These are phyloP conservation scores for Zymoseptoria pseudotritici DNA, from an alignment of 2,329 filamentous ascomycete species.

Conservation along the genomic window DNA sequence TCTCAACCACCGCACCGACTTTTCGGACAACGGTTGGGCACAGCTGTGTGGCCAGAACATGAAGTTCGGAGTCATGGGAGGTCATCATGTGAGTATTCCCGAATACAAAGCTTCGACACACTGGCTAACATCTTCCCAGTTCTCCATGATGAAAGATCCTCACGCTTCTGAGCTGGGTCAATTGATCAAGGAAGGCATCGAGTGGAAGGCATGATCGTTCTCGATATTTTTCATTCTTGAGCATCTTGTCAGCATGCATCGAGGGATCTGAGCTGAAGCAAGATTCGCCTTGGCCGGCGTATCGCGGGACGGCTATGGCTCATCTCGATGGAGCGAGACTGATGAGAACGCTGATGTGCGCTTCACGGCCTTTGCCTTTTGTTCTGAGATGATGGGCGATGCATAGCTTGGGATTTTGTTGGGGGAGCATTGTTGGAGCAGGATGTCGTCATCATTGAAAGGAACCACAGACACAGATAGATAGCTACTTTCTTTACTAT, in stretches of 20 bases:
- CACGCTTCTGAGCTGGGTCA: conserved; percentile 31
- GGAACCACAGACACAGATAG: not conserved
- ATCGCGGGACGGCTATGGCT: not conserved
- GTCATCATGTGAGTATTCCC: conserved; percentile 47
- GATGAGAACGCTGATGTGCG: not conserved
- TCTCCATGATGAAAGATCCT: conserved; percentile 67
- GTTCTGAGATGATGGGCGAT: not conserved
- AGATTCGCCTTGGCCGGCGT: conserved; percentile 7
- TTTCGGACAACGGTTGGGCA: conserved; percentile 62
- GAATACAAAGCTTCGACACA: not conserved
- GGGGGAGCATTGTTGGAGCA: not conserved
- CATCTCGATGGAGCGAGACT: not conserved
- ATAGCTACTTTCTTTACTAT: not conserved
- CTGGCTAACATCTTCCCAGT: conserved; percentile 27
- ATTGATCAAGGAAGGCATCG: conserved; percentile 37
- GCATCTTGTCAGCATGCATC: not conserved
- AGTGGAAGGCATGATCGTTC: conserved; percentile 21
- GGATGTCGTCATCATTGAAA: not conserved
- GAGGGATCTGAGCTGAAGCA: not conserved
- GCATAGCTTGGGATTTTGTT: not conserved
- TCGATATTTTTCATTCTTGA: not conserved
- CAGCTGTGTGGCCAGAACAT: conserved; percentile 56
- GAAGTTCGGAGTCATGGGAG: conserved; percentile 58
- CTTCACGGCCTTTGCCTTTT: not conserved
- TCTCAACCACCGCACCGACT: conserved; percentile 65